Evolutionary conservation across 306 rosid genomes (phyloP), one percentile per base, ranked within the genome.

Genomic region (Coriaria nepalensis): DNA sequence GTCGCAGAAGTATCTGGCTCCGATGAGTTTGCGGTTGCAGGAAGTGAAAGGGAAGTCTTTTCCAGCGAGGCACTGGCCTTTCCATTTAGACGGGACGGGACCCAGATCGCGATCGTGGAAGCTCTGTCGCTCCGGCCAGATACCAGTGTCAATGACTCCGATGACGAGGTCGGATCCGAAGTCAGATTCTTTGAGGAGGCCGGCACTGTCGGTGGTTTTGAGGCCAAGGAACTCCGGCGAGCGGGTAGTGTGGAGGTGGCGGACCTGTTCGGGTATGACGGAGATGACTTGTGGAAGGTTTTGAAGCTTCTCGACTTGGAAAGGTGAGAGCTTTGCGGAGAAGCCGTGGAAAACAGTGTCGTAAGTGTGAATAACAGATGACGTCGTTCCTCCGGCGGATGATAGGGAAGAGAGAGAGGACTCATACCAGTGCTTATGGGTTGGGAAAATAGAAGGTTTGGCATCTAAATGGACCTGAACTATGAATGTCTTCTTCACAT

Each of bases 161-260:
- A 87, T 79, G 2, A 87, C 96, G 4, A 87, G 94, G 75, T 87
- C 96, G 1, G 96, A 82, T 5, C 96, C 96, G 42, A 75, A 87
- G 69, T 79, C 87, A 2, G 96, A 74, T 45, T 87, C 94, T 45
- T 73, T 82, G 10, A 87, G 90, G 9, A 87, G 66, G 2, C 94
- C 96, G 4, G 86, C 64, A 1, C 66, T 61, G 49, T 62, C 82
- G n/a, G 84, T 63, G n/a, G 74, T 77, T 51, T 43, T 65, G 1
- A 87, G 76, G 15, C 96, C 96, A 6, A 87, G 72, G 12, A 87
- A 87, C 37, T 82, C 76, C 36, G 94, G 96, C 0, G 96, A 87
- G 32, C 96, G 94, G 9, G 96, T 87, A 37, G 96, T 87, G 29
- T 87, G 94, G 5, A 59, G 64, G 4, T 8, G 63, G 6, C 96